Percentiles rank a stretch among this genome's conserved stretches.
Evolutionary conservation across 2,329 filamentous ascomycete genomes (phyloP).

Genomic region (Talaromyces sp.): DNA sequence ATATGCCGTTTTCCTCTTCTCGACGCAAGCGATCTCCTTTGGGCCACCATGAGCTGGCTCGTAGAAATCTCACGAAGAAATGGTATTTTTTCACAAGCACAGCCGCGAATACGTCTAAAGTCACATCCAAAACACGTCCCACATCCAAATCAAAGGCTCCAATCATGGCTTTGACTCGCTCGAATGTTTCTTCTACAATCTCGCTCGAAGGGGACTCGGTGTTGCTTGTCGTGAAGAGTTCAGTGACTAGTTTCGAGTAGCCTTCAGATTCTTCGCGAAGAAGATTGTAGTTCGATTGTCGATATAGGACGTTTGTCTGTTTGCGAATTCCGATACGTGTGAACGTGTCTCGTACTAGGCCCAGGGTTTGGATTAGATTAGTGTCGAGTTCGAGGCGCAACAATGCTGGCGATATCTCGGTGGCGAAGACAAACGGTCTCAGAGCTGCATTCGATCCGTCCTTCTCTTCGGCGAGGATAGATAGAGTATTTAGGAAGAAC

Average conservation of each 20-base stretch:
- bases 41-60: slow-evolving; percentile 96
- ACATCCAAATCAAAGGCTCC: slow-evolving; percentile 97
- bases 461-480: slow-evolving; percentile 67
- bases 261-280: slow-evolving; percentile 94
- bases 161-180: slow-evolving; percentile 88
- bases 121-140: slow-evolving; percentile 88
- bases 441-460: slow-evolving; percentile 60
- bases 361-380: slow-evolving; percentile 68
- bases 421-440: slow-evolving; percentile 66
- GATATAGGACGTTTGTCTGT: slow-evolving; percentile 88
- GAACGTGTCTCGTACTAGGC: slow-evolving; percentile 82
- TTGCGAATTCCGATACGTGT: slow-evolving; percentile 78
- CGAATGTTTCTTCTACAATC: slow-evolving; percentile 79
- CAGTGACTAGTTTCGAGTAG: slow-evolving; percentile 92
- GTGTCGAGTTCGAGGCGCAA: slow-evolving; percentile 84
- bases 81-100: slow-evolving; percentile 87
- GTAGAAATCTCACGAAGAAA: slow-evolving; percentile 90
- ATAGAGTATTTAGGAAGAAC: slow-evolving; percentile 78
- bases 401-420: slow-evolving; percentile 65
- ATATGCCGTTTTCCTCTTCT: slow-evolving; percentile 29
- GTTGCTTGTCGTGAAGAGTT: slow-evolving; percentile 85
- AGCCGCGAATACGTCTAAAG: slow-evolving; percentile 89
- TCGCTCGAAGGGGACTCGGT: slow-evolving; percentile 69
- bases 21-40: slow-evolving; percentile 54
- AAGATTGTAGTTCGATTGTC: slow-evolving; percentile 94